Evolutionary conservation across 2,329 filamentous ascomycete genomes (phyloP).

Genomic region (Fonsecaea multimorphosa): DNA sequence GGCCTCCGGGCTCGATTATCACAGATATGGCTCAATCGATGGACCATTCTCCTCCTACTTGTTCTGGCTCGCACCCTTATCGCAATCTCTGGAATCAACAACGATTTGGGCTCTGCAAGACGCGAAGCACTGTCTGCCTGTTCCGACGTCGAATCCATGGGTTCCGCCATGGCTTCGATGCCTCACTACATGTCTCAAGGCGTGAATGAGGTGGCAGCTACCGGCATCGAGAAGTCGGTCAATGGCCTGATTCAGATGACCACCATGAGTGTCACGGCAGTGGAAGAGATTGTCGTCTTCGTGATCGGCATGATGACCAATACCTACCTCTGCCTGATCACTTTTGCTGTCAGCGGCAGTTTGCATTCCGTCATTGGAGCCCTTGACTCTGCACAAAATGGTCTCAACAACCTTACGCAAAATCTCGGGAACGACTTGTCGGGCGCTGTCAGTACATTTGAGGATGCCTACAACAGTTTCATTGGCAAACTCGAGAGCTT

Average conservation of each 20-base stretch:
- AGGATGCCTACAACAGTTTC: conserved; percentile 61
- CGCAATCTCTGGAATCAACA: conserved; percentile 72
- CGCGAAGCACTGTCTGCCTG: conserved; percentile 85
- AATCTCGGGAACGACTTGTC: conserved; percentile 55
- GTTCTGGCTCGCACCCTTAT: conserved; percentile 82
- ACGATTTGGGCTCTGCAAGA: conserved; percentile 77
- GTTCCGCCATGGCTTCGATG: conserved; percentile 97
- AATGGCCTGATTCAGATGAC: conserved; percentile 80
- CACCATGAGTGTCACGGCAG: conserved; percentile 76
- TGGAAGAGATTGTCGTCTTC: conserved; percentile 88
- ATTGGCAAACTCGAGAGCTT: conserved; percentile 60
- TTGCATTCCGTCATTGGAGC: conserved; percentile 71
- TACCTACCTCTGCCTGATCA: conserved; percentile 89
- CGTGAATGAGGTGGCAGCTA: conserved; percentile 83
- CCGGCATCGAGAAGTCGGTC: conserved; percentile 79
- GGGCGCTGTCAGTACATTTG: conserved; percentile 54
- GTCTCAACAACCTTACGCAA: conserved; percentile 63
- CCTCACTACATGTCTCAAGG: conserved; percentile 90
- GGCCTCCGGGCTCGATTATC: conserved; percentile 87
- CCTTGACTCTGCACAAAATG: conserved; percentile 65
- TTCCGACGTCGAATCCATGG: conserved; percentile 87
- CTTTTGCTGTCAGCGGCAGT: conserved; percentile 78
- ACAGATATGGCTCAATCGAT: conserved; percentile 96
- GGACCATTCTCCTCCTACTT: conserved; percentile 88
- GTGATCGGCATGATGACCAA: conserved; percentile 89